phyloP scores from a whole-genome alignment of 2,329 filamentous ascomycete species.

The Ophiocordyceps polyrhachis-furcata region DNA sequence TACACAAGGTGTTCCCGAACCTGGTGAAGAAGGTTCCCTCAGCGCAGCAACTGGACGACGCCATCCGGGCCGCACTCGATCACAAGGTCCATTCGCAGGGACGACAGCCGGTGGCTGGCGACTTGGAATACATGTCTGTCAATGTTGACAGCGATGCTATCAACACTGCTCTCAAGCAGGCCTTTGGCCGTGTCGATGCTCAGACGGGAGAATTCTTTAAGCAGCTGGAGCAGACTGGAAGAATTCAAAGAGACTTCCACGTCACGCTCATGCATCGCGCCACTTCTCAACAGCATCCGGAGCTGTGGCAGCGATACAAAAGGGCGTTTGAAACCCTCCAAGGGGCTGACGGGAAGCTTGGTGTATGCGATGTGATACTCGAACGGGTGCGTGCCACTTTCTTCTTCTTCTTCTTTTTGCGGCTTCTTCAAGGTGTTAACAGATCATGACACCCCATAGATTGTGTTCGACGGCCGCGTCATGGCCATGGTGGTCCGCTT shows the following conservation, averaged over 20 bases:
- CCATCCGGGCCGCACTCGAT: slow-evolving; percentile 54
- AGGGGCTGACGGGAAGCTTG: slow-evolving; percentile 23
- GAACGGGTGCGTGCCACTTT: slow-evolving; percentile 30
- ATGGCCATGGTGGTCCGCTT: slow-evolving; percentile 84
- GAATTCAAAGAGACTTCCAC: slow-evolving; percentile 75
- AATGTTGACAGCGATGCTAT: slow-evolving; percentile 24
- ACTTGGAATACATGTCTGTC: slow-evolving; percentile 36
- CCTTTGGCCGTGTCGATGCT: slow-evolving; percentile 40
- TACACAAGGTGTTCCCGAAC: slow-evolving; percentile 63
- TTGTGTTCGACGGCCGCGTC: slow-evolving; percentile 71
- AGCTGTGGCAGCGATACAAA: slow-evolving; percentile 59
- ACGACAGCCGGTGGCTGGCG: not conserved
- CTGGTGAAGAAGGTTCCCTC: slow-evolving; percentile 55
- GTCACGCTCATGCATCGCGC: slow-evolving; percentile 83
- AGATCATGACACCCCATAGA: slow-evolving; percentile 10
- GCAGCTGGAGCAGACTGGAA: slow-evolving; percentile 51
- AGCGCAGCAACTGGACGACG: slow-evolving; percentile 56
- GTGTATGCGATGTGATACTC: slow-evolving; percentile 42
- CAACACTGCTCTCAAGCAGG: slow-evolving; percentile 40
- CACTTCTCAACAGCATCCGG: slow-evolving; percentile 36
- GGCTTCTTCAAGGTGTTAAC: not conserved
- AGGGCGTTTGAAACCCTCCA: slow-evolving; percentile 31
- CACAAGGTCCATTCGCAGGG: slow-evolving; percentile 32
- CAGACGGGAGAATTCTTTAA: slow-evolving; percentile 43
- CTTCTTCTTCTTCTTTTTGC: not conserved